These are phyloP conservation scores for Candida mesenterica DNA, from an alignment of 1,139 yeast species.

Conservation along the genomic window DNA sequence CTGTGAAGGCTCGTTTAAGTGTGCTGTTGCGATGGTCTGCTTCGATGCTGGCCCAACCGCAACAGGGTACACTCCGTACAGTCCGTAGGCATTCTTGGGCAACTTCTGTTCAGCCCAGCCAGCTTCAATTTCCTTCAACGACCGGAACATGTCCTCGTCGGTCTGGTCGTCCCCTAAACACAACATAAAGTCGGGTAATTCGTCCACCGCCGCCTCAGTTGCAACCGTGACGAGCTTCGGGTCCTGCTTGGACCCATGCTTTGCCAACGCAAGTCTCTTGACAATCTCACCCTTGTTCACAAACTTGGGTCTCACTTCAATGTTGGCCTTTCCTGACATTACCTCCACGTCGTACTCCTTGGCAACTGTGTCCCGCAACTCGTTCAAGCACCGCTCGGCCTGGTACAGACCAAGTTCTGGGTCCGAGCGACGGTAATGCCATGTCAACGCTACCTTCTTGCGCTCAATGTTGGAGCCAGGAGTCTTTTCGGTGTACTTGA, in stretches of 20 bases:
- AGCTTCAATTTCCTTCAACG: constrained; percentile 60
- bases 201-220: constrained; percentile 37
- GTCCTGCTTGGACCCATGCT: constrained; percentile 51
- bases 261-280: constrained; percentile 64
- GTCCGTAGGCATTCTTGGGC: constrained; percentile 45
- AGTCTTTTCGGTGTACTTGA: constrained; percentile 75
- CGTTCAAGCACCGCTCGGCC: constrained; percentile 69
- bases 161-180: constrained; percentile 96
- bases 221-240: constrained; percentile 26
- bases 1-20: constrained; percentile 80
- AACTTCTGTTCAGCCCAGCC: constrained; percentile 40
- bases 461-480: constrained; percentile 87
- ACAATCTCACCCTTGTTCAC: constrained; percentile 98
- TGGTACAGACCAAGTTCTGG: constrained; percentile 90
- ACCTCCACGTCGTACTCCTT: constrained; percentile 82
- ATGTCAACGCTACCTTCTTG: constrained; percentile 91
- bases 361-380: constrained; percentile 60
- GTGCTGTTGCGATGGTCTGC: constrained; percentile 84
- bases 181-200: constrained; percentile 76
- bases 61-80: constrained; percentile 76
- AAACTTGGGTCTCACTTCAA: constrained; percentile 92
- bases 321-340: constrained; percentile 96
- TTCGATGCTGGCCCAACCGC: constrained; percentile 96
- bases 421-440: constrained; percentile 96
- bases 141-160: constrained; percentile 94